Percentiles rank a stretch among this genome's conserved stretches.
phyloP scores from a whole-genome alignment of 352 stramenopile genomes.

The Chrysophaeum taylorii region DNA sequence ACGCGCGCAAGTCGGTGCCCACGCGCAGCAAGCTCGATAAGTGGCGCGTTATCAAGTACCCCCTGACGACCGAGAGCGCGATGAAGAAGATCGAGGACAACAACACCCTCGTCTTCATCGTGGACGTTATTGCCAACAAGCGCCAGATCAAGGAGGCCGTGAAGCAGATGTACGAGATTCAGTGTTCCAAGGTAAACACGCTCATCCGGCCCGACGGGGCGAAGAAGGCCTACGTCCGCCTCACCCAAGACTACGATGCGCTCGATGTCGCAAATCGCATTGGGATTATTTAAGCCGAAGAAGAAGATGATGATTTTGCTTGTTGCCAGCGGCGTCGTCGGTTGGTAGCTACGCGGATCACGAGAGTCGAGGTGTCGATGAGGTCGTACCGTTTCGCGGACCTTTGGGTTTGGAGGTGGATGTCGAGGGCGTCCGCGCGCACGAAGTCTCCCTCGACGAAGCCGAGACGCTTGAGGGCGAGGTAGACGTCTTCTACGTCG shows the following conservation, averaged over 20 bases:
- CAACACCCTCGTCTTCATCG: slow-evolving; percentile 99
- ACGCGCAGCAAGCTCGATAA: slow-evolving; percentile 92
- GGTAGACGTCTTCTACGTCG: slow-evolving; percentile 4
- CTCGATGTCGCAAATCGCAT: slow-evolving; percentile 99
- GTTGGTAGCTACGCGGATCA: too few relatives aligned
- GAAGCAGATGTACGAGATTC: slow-evolving; percentile 98
- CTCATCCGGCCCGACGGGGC: slow-evolving; percentile 97
- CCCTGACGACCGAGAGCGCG: slow-evolving; percentile 96
- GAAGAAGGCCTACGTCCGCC: slow-evolving; percentile 99
- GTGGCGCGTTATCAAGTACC: slow-evolving; percentile 98
- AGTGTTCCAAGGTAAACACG: slow-evolving; percentile 98
- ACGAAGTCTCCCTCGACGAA: slow-evolving; percentile 3
- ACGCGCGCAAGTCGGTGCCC: slow-evolving; percentile 78
- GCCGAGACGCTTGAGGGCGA: background rate
- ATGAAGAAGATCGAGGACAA: slow-evolving; percentile 99
- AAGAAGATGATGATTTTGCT: slow-evolving; percentile 5
- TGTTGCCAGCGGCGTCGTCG: too few relatives aligned
- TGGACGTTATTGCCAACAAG: slow-evolving; percentile 99
- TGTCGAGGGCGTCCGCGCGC: too few relatives aligned
- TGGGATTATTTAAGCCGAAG: slow-evolving; percentile 93
- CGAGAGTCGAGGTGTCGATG: too few relatives aligned
- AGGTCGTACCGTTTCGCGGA: too few relatives aligned
- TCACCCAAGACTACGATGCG: slow-evolving; percentile 97
- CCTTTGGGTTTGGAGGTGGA: too few relatives aligned
- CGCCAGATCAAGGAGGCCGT: slow-evolving; percentile 99